Conservation (phyloP, 805 yeast species). For the Candida andamanensis region DNA sequence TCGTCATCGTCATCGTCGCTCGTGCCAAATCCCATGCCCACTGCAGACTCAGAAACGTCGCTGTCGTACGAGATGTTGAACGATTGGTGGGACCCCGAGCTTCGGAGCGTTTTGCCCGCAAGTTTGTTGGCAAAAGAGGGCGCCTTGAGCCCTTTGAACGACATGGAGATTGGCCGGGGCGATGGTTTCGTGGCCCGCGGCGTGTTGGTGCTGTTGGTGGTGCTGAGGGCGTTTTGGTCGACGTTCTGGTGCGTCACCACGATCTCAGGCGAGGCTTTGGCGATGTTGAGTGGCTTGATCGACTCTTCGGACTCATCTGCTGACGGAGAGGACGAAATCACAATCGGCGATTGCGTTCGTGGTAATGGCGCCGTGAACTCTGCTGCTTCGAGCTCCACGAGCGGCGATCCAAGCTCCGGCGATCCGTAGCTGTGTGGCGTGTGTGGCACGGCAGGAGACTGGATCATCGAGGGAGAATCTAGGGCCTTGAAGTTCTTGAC, state of each 20-base stretch:
- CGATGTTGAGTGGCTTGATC: conserved; percentile 8
- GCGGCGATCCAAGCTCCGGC: too few relatives aligned
- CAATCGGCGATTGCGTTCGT: conserved; percentile 9
- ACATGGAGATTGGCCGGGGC: conserved; percentile 47
- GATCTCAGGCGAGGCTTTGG: conserved; percentile 9
- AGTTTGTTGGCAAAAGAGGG: conserved; percentile 46
- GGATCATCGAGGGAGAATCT: too few relatives aligned
- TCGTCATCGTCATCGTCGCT: conserved; percentile 20
- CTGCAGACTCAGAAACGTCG: conserved; percentile 22
- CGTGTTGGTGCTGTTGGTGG: conserved; percentile 3
- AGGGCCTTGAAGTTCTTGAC: neutral
- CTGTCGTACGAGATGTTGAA: conserved; percentile 35
- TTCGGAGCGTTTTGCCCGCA: conserved; percentile 23
- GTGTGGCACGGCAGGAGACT: too few relatives aligned
- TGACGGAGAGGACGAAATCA: conserved; percentile 10
- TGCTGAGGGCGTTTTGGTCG: conserved; percentile 7
- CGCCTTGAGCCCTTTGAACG: conserved; percentile 59
- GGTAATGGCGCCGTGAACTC: neutral
- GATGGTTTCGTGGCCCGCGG: too few relatives aligned
- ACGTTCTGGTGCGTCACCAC: conserved; percentile 11
- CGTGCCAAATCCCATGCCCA: conserved; percentile 36
- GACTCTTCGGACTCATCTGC: conserved; percentile 12
- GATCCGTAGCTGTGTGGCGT: too few relatives aligned
- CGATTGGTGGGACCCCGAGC: conserved; percentile 37
- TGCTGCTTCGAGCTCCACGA: too few relatives aligned